Evolutionary conservation across 2,329 filamentous ascomycete species (phyloP), one percentile per base, ranked within the genome.

Genomic region (Nemania sp.): DNA sequence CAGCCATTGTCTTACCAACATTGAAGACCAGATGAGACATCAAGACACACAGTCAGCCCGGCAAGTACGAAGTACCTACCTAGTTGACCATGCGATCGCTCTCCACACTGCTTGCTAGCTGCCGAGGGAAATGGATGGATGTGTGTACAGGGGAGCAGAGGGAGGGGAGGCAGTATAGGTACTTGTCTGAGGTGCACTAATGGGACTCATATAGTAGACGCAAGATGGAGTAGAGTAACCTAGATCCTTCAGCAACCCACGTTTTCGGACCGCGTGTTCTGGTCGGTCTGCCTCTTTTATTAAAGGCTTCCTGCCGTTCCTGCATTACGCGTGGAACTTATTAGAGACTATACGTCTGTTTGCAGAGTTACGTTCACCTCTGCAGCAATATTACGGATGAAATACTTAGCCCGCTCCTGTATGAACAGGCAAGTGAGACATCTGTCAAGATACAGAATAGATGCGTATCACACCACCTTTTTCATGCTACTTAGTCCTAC

Each of bases 221-320:
- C n/a, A 18, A 46, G 25, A 40, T 53, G 37, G 35, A 49, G 39
- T 54, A 12, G n/a, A n/a, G n/a, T n/a, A n/a, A n/a, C n/a, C n/a
- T n/a, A n/a, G 21, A 45, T 54, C 49, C 35, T 40, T 39, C 37
- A 48, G 45, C 48, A 53, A 48, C 52, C 52, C 49, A 57, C 53
- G 52, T 34, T 56, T 60, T 57, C 53, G 53, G 53, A 63, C 48
- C 57, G 49, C 60, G 45, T 52, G 12, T 62, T 53, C 54, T n/a
- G n/a, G n/a, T n/a, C n/a, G n/a, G 58, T 17, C n/a, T 18, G 6
- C 39, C 39, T 20, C 11, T 29, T 11, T 37, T 13, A 18, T 15
- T 20, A 20, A 40, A 25, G 52, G 21, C 35, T 49, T 52, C 55
- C 55, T 48, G 47, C 21, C 48, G 42, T 43, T 29, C 29, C 37